A percentile compares a stretch with the other conserved stretches of the same genome.
These are phyloP conservation scores for Mollisiaceae sp. DNA, from an alignment of 2,329 filamentous ascomycete genomes.

Conservation along the genomic window DNA sequence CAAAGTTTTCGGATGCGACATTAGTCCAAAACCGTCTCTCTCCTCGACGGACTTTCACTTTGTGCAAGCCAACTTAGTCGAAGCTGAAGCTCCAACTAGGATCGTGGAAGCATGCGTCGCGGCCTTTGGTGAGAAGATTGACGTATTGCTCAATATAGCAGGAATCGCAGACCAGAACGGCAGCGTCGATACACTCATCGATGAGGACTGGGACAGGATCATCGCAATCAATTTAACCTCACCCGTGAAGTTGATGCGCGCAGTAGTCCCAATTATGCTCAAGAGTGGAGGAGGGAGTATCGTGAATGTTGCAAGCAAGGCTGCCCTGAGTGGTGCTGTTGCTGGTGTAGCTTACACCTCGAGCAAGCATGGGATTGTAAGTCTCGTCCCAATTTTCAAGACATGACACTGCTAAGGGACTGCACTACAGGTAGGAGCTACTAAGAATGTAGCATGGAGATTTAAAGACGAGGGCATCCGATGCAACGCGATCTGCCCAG, in stretches of 20 bases:
- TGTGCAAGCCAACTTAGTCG: conserved; percentile 42
- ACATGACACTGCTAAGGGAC: neutral
- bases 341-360: conserved; percentile 53
- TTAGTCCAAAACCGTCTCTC: conserved; percentile 41
- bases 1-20: conserved; percentile 43
- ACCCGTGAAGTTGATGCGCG: conserved; percentile 51
- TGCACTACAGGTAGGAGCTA: conserved; percentile 45
- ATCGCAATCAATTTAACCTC: conserved; percentile 50
- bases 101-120: conserved; percentile 41
- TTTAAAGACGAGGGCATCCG: conserved; percentile 51
- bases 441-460: conserved; percentile 54
- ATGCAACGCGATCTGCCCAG: conserved; percentile 53
- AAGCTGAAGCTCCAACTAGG: conserved; percentile 42
- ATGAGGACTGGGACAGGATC: conserved; percentile 48
- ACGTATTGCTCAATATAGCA: conserved; percentile 52
- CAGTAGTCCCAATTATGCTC: conserved; percentile 48
- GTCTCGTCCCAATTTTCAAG: neutral
- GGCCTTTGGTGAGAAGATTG: conserved; percentile 41
- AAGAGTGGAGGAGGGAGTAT: conserved; percentile 45
- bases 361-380: conserved; percentile 48
- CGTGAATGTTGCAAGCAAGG: conserved; percentile 49
- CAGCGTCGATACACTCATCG: conserved; percentile 46
- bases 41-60: conserved; percentile 42
- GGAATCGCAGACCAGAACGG: conserved; percentile 50
- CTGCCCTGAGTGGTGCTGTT: conserved; percentile 45